phyloP scores from a whole-genome alignment of 2,329 filamentous ascomycete genomes.

The Cryphonectria naterciae region DNA sequence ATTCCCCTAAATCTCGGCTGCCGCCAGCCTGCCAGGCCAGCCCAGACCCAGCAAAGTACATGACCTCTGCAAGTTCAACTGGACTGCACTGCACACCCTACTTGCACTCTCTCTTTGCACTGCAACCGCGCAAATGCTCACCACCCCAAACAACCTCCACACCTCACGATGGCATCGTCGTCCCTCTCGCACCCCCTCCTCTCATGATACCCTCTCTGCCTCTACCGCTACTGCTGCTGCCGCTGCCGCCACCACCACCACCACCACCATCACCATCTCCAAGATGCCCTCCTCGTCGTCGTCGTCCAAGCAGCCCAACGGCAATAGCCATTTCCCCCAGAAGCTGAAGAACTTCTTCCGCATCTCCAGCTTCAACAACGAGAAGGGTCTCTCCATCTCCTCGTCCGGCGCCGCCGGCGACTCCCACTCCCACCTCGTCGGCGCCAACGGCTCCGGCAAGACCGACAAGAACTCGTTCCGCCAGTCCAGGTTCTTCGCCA shows the following conservation, averaged over 20 bases:
- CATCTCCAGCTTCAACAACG: constrained; percentile 56
- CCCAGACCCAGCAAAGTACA: neutral
- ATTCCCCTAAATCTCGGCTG: neutral
- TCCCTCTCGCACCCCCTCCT: constrained; percentile 33
- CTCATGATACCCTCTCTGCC: constrained; percentile 22
- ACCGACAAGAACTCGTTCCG: constrained; percentile 73
- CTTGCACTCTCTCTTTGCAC: constrained; percentile 2
- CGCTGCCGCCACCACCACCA: constrained; percentile 5
- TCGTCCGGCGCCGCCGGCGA: constrained; percentile 22
- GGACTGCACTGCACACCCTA: neutral
- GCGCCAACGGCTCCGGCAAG: constrained; percentile 44
- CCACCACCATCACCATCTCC: constrained; percentile 28
- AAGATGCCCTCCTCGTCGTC: constrained; percentile 49
- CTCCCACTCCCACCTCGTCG: constrained; percentile 26
- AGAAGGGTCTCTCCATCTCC: constrained; percentile 28
- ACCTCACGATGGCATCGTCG: constrained; percentile 29
- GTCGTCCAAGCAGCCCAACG: constrained; percentile 56
- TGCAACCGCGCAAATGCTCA: constrained; percentile 16
- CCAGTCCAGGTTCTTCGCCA: constrained; percentile 86
- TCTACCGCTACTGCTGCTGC: constrained; percentile 22
- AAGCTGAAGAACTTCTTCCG: constrained; percentile 74
- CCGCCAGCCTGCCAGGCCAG: neutral
- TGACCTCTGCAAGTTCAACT: neutral
- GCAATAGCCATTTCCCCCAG: constrained; percentile 66
- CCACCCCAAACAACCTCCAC: constrained; percentile 27